Conservation (phyloP, 441 rosid species). For the Capsella rubella region DNA sequence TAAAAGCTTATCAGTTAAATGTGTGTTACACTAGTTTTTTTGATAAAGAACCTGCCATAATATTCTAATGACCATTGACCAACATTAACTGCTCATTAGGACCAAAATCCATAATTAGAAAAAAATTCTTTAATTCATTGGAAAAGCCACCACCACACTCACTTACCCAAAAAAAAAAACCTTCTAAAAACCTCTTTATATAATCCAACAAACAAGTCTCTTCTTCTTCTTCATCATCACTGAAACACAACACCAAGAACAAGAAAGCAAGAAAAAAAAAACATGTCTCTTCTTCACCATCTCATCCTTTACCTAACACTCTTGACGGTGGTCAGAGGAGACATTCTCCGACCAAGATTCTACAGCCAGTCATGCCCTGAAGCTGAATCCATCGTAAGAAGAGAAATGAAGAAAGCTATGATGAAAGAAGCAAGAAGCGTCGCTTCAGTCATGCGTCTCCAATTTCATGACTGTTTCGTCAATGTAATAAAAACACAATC, state of each 20-base stretch:
- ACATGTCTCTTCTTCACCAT: slow-evolving; percentile 29
- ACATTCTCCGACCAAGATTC: slow-evolving; percentile 64
- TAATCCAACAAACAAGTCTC: slow-evolving; percentile 20
- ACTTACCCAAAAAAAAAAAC: too few relatives aligned
- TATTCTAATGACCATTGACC: neutral
- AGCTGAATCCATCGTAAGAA: slow-evolving; percentile 74
- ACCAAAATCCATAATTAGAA: slow-evolving; percentile 13
- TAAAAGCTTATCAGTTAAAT: slow-evolving; percentile 26
- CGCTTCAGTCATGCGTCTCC: slow-evolving; percentile 97
- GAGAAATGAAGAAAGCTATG: slow-evolving; percentile 63
- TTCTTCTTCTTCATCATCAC: slow-evolving; percentile 30
- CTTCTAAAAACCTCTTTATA: slow-evolving; percentile 40
- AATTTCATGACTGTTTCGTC: slow-evolving; percentile 96
- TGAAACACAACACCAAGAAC: slow-evolving; percentile 4
- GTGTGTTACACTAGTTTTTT: slow-evolving; percentile 25
- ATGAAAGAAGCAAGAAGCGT: slow-evolving; percentile 75
- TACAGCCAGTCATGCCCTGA: slow-evolving; percentile 76
- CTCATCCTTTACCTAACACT: slow-evolving; percentile 40
- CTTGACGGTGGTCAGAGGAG: slow-evolving; percentile 30
- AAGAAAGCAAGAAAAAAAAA: neutral
- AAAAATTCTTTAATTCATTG: slow-evolving; percentile 2
- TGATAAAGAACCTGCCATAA: neutral
- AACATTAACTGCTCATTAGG: neutral
- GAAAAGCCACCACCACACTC: slow-evolving; percentile 42
- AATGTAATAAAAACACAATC: slow-evolving; percentile 51